Evolutionary conservation across 148 eudicot species (phyloP).

Genomic region (Chenopodium formosanum): DNA sequence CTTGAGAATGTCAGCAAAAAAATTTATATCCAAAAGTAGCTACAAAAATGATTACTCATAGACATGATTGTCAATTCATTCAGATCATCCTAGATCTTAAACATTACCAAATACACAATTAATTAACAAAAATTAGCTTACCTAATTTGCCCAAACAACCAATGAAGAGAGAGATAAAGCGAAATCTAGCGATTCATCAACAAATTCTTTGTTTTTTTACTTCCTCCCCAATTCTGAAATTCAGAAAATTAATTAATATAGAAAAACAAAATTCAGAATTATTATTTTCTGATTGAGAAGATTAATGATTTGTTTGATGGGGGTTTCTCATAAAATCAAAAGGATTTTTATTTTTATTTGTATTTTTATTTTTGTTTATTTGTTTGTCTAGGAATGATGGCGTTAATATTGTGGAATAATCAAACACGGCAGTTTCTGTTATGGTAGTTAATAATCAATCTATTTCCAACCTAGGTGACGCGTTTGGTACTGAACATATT

Average conservation of each 20-base stretch:
- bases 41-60: neutral
- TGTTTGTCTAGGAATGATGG: neutral
- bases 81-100: neutral
- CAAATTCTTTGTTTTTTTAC: neutral
- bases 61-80: constrained; percentile 8
- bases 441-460: constrained; percentile 18
- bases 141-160: constrained; percentile 22
- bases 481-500: neutral
- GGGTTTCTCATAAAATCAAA: neutral
- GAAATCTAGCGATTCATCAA: constrained; percentile 1
- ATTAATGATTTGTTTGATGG: neutral
- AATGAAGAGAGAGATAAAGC: neutral
- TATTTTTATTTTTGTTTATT: neutral
- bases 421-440: constrained; percentile 25
- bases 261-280: neutral
- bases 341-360: neutral
- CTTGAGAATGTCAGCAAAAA: neutral
- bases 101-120: constrained; percentile 9
- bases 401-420: constrained; percentile 1
- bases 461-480: neutral
- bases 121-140: constrained; percentile 1
- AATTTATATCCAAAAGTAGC: neutral
- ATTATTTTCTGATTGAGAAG: neutral
- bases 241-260: neutral
- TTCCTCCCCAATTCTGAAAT: neutral